Base-by-base conservation (phyloP, 1,284 basidiomycete species). In the Athelia psychrophila region DNA sequence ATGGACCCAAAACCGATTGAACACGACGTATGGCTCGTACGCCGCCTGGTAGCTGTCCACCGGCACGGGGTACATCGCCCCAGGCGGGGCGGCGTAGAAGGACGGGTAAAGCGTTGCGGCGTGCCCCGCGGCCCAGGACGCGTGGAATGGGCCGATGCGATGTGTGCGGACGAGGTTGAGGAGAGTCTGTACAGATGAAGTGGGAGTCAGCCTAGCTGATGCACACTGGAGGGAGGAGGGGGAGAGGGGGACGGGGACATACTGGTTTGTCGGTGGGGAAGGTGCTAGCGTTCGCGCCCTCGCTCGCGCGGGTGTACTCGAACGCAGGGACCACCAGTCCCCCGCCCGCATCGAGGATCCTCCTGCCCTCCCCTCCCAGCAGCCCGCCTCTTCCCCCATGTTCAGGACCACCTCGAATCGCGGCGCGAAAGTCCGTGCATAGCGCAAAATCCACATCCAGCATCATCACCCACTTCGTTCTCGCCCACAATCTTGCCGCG, bases 361-460 rank as follows among this genome's bases (percentile, higher is more conserved):
- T 71, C 23, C 65, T 56, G 54, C 71, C 67, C 33, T 77, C 62
- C 18, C 63, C 65, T 18, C 57, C 58, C 55, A n/a, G n/a, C n/a
- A n/a, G n/a, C n/a, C n/a, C n/a, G n/a, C n/a, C n/a, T n/a, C n/a
- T n/a, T n/a, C n/a, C n/a, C n/a, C n/a, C n/a, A n/a, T n/a, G n/a
- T n/a, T n/a, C n/a, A n/a, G n/a, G n/a, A n/a, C 67, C 74, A 10
- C 61, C 64, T 50, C 73, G 70, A 52, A 91, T 71, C 10, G 80
- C 75, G 19, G 64, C 65, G 50, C 88, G 77, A 66, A 92, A 89
- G 67, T 91, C 81, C 48, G 92, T 92, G 63, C 89, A 92, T 8
- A 90, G 68, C 36, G 80, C 86, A 65, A 94, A 93, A 65, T 93
- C 91, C 54, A 93, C 86, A 66, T 93, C 91, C 50, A 94, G 81